phyloP scores from a whole-genome alignment of 306 rosid genomes.

The Glycine soja region DNA sequence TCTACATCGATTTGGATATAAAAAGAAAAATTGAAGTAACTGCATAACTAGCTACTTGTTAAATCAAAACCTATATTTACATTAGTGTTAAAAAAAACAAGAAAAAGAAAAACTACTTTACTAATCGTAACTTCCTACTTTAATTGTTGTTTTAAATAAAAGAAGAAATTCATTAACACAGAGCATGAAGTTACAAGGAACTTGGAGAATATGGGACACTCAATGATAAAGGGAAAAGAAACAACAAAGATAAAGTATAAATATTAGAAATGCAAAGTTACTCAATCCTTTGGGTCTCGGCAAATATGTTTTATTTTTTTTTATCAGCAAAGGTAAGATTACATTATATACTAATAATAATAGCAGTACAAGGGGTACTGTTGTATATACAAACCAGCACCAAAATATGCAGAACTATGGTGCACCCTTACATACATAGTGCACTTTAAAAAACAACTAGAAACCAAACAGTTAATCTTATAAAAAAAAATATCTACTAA shows the following conservation, averaged over 20 bases:
- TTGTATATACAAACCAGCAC: no score
- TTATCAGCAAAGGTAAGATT: no score
- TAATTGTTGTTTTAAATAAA: not conserved
- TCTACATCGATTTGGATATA: not conserved
- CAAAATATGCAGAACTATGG: no score
- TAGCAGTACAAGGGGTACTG: no score
- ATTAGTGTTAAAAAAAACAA: conserved; percentile 18
- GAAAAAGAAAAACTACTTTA: conserved; percentile 10
- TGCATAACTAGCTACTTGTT: not conserved
- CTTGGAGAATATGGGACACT: not conserved
- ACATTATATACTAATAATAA: no score
- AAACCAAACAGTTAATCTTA: not conserved
- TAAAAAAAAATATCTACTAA: conserved; percentile 16
- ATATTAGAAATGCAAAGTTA: not conserved
- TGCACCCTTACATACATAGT: no score
- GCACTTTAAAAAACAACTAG: not conserved
- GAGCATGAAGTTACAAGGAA: not conserved
- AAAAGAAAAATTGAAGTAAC: conserved; percentile 10
- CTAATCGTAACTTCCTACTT: conserved; percentile 7
- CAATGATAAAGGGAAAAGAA: not conserved
- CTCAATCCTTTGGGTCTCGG: not conserved
- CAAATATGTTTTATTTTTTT: no score
- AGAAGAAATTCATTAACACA: conserved; percentile 5
- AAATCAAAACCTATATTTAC: conserved; percentile 10
- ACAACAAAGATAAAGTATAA: not conserved